Base-by-base conservation (phyloP, 345 rosid genomes). In the Melastoma malabathricum region DNA sequence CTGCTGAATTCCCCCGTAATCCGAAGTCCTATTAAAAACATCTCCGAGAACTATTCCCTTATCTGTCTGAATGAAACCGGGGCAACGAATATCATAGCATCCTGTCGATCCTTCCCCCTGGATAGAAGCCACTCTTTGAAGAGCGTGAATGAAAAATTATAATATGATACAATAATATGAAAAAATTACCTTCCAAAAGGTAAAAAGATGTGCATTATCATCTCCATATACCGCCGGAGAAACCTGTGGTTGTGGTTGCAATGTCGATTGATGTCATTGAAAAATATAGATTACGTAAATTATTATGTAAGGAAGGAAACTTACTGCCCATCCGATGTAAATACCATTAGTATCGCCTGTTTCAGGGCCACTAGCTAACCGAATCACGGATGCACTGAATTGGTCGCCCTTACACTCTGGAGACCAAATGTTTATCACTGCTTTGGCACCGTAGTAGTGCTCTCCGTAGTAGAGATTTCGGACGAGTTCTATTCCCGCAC, bases 321-420 rank as follows among this genome's bases (percentile, higher is more conserved):
- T 16, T 19, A 0, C 52, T 38, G 5, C 16, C 41, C 52, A 50
- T 15, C 52, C 52, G 3, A 27, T 6, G 2, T 0, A 22, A 22
- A 38, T 5, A 48, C 16, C 6, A 10, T 15, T 5, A 0, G 4
- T 6, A 12, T 0, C 12, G 3, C 0, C 0, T 4, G 2, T 0
- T 1, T 1, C 13, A 27, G 31, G 31, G 6, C 31, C 1, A 17
- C 2, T 3, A 6, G 0, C 1, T 5, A 50, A 1, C 39, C 18
- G 16, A 15, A 50, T n/a, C 18, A 6, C 31, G 29, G 14, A 29
- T 15, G 8, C 52, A 14, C 52, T 50, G 0, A 0, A 15, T 25
- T 50, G 18, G 1, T 17, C 18, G 3, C 3, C 0, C 1, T 0
- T 38, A 20, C 52, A 50, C 52, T 50, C 9, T 6, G 52, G 52